These are phyloP conservation scores for Micractinium sp. DNA, from an alignment of 139 green algal species.

Conservation along the genomic window DNA sequence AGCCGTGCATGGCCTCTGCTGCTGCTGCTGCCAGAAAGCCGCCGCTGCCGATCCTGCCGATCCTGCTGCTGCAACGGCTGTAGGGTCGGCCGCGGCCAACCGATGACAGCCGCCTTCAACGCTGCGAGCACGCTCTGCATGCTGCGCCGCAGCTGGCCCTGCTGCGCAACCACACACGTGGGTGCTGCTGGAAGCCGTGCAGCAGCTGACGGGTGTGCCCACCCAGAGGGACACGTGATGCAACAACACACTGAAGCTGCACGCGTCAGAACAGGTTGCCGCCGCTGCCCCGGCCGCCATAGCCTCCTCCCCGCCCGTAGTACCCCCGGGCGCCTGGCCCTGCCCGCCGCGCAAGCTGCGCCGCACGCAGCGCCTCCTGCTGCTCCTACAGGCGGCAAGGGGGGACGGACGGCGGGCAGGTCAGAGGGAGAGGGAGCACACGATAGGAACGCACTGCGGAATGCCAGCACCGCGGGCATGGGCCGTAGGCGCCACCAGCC, in stretches of 20 bases:
- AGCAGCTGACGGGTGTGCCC: background rate
- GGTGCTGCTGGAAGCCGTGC: background rate
- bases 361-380: slow-evolving; percentile 16
- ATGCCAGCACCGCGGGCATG: background rate
- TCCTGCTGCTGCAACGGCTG: background rate
- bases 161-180: background rate
- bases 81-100: too few species aligned
- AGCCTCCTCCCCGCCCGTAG: slow-evolving; percentile 11
- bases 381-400: slow-evolving; percentile 10
- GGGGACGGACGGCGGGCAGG: too few species aligned
- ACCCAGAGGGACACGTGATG: background rate
- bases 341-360: background rate
- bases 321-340: slow-evolving; percentile 6
- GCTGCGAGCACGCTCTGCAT: background rate
- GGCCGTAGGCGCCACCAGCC: too few species aligned
- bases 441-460: background rate
- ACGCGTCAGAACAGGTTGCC: background rate
- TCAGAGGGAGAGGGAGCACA: background rate
- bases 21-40: too few species aligned
- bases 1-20: too few species aligned
- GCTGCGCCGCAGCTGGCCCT: background rate
- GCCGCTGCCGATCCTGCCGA: background rate
- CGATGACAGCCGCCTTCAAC: too few species aligned
- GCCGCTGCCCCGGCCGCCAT: background rate
- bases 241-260: background rate